phyloP scores from a whole-genome alignment of 805 yeast genomes.

The Saturnispora bothae region DNA sequence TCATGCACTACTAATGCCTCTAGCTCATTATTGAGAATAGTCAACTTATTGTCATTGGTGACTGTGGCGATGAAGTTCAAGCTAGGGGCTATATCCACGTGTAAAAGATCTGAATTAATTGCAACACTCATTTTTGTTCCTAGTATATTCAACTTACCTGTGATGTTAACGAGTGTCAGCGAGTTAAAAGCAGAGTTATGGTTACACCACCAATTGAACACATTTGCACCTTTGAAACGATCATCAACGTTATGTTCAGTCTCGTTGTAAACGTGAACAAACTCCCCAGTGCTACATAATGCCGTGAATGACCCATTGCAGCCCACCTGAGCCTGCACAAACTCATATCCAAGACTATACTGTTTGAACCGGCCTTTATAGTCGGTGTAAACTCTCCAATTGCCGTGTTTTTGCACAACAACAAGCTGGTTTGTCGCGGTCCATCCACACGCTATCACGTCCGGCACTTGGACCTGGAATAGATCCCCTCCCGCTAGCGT shows the following conservation, averaged over 20 bases:
- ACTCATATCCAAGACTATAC: constrained; percentile 24
- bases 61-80: constrained; percentile 6
- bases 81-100: constrained; percentile 9
- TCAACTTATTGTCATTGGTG: background rate
- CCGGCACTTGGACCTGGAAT: background rate
- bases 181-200: background rate
- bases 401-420: constrained; percentile 43
- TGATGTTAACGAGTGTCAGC: background rate
- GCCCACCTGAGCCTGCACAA: constrained; percentile 24
- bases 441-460: background rate
- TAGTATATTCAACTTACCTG: background rate
- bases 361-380: constrained; percentile 60
- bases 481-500: background rate
- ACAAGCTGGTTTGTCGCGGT: constrained; percentile 26
- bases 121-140: background rate
- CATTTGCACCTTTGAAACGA: background rate
- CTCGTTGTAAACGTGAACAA: constrained; percentile 27
- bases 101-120: background rate
- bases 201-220: constrained; percentile 5
- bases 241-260: background rate
- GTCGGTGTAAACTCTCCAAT: constrained; percentile 49
- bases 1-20: constrained; percentile 4
- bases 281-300: constrained; percentile 30
- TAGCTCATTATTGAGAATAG: constrained; percentile 3
- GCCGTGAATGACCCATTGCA: constrained; percentile 35